Conservation (phyloP, 2,329 filamentous ascomycete species). For the Alternaria arbusti region DNA sequence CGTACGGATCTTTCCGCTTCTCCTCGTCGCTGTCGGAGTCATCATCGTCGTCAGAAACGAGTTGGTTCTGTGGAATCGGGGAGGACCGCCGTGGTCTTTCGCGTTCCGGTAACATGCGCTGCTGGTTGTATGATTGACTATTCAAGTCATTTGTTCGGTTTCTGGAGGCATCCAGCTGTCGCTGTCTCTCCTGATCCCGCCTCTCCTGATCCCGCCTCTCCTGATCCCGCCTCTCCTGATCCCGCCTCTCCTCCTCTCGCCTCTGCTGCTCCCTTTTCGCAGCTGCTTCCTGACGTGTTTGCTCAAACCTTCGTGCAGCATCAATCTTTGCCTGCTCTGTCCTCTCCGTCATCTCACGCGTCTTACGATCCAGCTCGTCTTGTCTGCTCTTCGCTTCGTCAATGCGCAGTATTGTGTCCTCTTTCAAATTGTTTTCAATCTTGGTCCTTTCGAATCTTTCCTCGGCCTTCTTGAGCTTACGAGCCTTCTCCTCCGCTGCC, state of each 20-base stretch:
- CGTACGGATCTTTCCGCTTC: not conserved
- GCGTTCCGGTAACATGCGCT: not conserved
- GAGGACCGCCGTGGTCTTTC: not conserved
- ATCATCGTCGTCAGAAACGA: not conserved
- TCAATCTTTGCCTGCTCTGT: not conserved
- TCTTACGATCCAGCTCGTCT: not conserved
- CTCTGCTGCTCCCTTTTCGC: not conserved
- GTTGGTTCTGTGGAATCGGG: not conserved
- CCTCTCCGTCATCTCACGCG: not conserved
- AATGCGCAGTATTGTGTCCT: not conserved
- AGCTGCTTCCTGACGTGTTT: not conserved
- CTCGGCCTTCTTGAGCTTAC: not conserved
- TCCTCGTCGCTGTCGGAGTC: not conserved
- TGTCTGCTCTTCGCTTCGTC: not conserved
- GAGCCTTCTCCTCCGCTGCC: not conserved
- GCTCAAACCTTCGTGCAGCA: not conserved
- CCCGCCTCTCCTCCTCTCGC: not conserved
- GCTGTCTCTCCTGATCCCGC: not conserved
- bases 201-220: not conserved
- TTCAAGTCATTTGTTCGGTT: not conserved
- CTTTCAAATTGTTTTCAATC: not conserved
- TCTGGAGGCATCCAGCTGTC: not conserved
- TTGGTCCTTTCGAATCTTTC: not conserved
- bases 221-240: not conserved
- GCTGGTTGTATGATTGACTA: not conserved